Percentiles rank a stretch among this genome's conserved stretches.
phyloP scores from a whole-genome alignment of 306 rosid genomes.

The Calophaca sinica region DNA sequence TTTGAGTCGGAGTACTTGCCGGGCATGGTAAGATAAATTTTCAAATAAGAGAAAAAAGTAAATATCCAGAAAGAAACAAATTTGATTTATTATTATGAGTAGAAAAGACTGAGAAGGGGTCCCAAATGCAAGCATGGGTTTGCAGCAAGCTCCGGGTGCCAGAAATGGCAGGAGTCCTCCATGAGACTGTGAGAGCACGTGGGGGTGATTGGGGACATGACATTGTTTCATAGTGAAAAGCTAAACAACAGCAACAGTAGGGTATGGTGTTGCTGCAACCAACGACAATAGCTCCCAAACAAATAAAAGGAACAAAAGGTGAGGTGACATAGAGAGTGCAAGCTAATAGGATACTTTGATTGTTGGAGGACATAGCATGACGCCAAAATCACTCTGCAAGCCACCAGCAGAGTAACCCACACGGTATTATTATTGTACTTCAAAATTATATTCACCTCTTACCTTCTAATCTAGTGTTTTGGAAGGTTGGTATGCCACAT shows the following conservation, averaged over 20 bases:
- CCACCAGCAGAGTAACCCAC: background rate
- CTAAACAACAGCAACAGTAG: constrained; percentile 20
- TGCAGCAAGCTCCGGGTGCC: too few species aligned
- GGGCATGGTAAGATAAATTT: too few species aligned
- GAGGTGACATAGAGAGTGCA: background rate
- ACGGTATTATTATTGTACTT: constrained; percentile 1
- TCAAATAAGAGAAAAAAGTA: too few species aligned
- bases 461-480: too few species aligned
- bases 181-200: constrained; percentile 39
- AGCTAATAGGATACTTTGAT: constrained; percentile 1
- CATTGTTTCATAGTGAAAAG: constrained; percentile 28
- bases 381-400: background rate
- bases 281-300: constrained; percentile 42
- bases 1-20: too few species aligned
- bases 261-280: constrained; percentile 45
- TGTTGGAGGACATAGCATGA: background rate
- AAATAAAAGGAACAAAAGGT: background rate
- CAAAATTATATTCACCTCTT: background rate
- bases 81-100: too few species aligned
- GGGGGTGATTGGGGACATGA: constrained; percentile 46
- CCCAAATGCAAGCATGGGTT: too few species aligned
- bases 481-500: background rate
- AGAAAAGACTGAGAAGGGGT: too few species aligned
- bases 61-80: too few species aligned
- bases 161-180: too few species aligned